Percentiles rank a stretch among this genome's conserved stretches.
phyloP scores from a whole-genome alignment of 1,284 basidiomycete species.

The Ceratobasidium sp. region DNA sequence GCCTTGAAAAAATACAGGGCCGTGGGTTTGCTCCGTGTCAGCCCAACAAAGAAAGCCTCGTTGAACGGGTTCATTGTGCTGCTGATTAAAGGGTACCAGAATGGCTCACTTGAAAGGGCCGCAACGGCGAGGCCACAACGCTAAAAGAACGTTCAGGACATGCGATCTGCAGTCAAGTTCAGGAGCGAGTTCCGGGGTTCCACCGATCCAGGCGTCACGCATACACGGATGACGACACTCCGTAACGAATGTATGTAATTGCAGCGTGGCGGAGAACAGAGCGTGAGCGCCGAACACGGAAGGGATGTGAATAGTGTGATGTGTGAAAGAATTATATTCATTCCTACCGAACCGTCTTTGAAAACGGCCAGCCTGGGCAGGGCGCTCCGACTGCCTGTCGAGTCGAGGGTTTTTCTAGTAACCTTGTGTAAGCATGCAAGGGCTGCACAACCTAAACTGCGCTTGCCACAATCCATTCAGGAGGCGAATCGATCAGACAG shows the following conservation, averaged over 20 bases:
- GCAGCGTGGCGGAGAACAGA: no score
- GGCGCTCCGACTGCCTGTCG: neutral
- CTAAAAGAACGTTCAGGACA: neutral
- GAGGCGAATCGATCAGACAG: neutral
- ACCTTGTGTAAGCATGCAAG: neutral
- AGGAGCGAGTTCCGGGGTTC: neutral
- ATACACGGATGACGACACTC: no score
- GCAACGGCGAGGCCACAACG: neutral
- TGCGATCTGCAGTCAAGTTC: neutral
- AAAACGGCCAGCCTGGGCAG: no score
- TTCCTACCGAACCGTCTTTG: no score
- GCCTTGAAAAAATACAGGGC: no score
- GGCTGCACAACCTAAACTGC: neutral
- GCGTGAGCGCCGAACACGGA: no score
- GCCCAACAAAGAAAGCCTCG: no score
- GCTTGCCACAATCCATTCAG: neutral
- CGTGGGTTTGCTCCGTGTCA: no score
- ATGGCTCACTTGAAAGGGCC: neutral
- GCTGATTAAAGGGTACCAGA: neutral
- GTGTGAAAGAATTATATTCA: no score
- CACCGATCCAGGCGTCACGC: neutral
- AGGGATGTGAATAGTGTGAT: no score
- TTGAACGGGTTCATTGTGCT: neutral
- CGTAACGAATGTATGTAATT: no score
- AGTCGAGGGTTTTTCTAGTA: neutral